Base-by-base conservation (phyloP, 139 green algal species). In the Zygnema cylindricum region DNA sequence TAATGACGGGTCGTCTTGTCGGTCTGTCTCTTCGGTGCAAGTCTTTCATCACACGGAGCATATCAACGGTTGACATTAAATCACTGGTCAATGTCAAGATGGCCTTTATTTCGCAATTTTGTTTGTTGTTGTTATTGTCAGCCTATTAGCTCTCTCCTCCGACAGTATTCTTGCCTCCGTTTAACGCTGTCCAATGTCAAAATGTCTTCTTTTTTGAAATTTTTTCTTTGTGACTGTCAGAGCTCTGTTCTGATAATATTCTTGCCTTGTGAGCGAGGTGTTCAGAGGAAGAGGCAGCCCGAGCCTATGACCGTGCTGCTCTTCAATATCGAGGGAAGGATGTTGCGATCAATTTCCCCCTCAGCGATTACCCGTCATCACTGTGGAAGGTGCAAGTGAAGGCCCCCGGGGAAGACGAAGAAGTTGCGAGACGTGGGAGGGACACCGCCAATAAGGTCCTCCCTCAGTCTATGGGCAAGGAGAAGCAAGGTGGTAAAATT, bases 281-380 rank as follows among this genome's bases (percentile, higher is more conserved):
- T n/a, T n/a, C 83, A 88, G 83, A 88, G 73, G 69, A 87, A 21
- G 83, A 87, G 73, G 83, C 83, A 35, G 83, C 83, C n/a, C 69
- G 83, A 42, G 83, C 69, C 43, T 88, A 88, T 16, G 90, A 93
- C 76, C 32, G 43, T 0, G 87, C 90, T 35, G 82, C 87, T n/a
- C 55, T 93, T 2, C 92, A 93, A 38, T 95, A 93, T 55, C 85
- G 93, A 0, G 95, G 95, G 49, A 81, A 76, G 0, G 93, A 92
- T 81, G 93, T 93, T 2, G 92, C 95, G 22, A 95, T 93, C 22
- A 96, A 96, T 84, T 96, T 95, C 84, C 73, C 86, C 11, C 33
- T 92, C 30, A 69, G 55, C 0, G 43, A 93, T 1, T 96, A 95
- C 76, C 63, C 81, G 2, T 7, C 81, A 16, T 2, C 11, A 7